These are phyloP conservation scores for Cephalotrichum gorgonifer DNA, from an alignment of 2,329 filamentous ascomycete species.

Conservation along the genomic window DNA sequence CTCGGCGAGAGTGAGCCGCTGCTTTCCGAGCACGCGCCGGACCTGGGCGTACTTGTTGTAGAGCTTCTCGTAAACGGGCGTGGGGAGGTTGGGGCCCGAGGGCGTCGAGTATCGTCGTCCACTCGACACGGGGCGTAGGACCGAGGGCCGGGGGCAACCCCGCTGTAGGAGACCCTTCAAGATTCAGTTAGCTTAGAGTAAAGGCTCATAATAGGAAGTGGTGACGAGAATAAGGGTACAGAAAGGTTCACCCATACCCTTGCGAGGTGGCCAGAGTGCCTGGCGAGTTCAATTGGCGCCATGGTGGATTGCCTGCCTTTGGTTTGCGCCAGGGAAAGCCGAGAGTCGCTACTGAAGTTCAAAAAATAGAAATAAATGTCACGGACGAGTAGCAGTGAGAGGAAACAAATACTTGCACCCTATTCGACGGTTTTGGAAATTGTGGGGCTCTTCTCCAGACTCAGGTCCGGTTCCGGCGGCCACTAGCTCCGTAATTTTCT, in stretches of 20 bases:
- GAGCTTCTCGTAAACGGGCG: slow-evolving; percentile 72
- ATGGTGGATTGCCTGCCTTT: slow-evolving; percentile 18
- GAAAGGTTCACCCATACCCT: slow-evolving; percentile 21
- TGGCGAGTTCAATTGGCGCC: slow-evolving; percentile 40
- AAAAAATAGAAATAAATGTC: background rate
- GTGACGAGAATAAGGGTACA: no score
- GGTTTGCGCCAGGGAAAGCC: background rate
- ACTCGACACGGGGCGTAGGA: slow-evolving; percentile 18
- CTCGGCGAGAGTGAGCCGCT: slow-evolving; percentile 76
- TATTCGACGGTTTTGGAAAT: background rate
- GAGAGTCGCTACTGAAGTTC: background rate
- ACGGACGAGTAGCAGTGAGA: background rate
- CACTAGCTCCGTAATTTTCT: no score
- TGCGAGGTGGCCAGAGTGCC: slow-evolving; percentile 36
- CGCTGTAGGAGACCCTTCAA: slow-evolving; percentile 26
- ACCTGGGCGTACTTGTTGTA: slow-evolving; percentile 69
- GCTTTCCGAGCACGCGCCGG: slow-evolving; percentile 55
- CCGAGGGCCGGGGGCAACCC: slow-evolving; percentile 15
- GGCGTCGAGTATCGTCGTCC: slow-evolving; percentile 22
- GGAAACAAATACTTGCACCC: background rate
- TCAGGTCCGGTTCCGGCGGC: background rate
- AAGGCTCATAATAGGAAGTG: background rate
- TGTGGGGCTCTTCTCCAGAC: background rate
- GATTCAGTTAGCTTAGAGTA: slow-evolving; percentile 4
- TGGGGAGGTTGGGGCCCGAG: slow-evolving; percentile 30